Conservation (phyloP, 2,329 filamentous ascomycete genomes). For the Phialophora chinensis region DNA sequence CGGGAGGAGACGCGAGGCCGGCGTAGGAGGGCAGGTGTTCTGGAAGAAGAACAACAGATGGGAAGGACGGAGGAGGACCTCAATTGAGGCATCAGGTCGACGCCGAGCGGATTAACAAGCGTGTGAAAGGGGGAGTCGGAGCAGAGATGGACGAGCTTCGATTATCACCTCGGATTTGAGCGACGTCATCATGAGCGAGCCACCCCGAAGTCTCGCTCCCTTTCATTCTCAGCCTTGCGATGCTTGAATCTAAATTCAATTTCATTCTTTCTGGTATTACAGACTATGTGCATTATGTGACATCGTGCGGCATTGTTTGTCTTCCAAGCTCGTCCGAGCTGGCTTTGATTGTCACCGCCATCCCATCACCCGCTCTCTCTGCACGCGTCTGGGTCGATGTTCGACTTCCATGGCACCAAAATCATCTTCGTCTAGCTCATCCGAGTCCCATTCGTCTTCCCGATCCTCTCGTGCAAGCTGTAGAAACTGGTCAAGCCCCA, state of each 20-base stretch:
- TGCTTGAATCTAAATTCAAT: background rate
- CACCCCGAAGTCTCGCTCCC: background rate
- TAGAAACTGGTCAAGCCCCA: conserved; percentile 59
- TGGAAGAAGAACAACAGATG: conserved; percentile 1
- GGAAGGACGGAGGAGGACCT: conserved; percentile 16
- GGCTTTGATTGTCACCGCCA: conserved; percentile 15
- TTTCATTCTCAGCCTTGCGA: conserved; percentile 2
- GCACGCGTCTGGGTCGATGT: background rate
- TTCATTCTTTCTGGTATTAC: background rate
- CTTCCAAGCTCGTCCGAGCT: background rate
- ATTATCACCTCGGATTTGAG: background rate
- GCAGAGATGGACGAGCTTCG: background rate
- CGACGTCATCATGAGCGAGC: background rate
- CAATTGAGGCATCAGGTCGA: conserved; percentile 29
- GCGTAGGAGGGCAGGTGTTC: background rate
- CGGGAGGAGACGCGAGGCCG: conserved; percentile 14
- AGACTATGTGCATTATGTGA: background rate
- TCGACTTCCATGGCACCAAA: conserved; percentile 19
- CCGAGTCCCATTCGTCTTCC: conserved; percentile 66
- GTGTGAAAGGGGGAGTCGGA: background rate
- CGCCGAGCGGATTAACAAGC: background rate
- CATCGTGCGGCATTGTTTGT: background rate
- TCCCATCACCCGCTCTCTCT: conserved; percentile 11
- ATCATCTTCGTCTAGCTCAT: conserved; percentile 57
- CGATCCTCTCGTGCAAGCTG: conserved; percentile 59